Conservation (phyloP, 1,284 basidiomycete genomes). For the Vanrija humicola region DNA sequence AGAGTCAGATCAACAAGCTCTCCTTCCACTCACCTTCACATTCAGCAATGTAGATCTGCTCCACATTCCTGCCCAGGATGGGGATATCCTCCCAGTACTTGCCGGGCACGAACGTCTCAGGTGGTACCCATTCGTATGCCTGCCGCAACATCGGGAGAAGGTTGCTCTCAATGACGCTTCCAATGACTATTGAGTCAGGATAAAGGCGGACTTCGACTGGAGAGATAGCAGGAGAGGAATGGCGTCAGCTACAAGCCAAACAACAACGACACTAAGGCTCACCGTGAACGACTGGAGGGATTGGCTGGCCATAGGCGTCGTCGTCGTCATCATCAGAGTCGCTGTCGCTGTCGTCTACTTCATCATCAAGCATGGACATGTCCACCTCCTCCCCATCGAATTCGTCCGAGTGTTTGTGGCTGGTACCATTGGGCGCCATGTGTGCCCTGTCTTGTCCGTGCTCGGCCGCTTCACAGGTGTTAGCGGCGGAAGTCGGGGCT, state of each 20-base stretch:
- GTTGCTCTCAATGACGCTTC: neutral
- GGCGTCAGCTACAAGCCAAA: no score
- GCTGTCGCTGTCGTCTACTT: neutral
- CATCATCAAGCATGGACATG: neutral
- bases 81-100: slow-evolving; percentile 51
- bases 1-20: no score
- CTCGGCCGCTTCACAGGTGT: no score
- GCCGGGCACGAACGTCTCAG: slow-evolving; percentile 1
- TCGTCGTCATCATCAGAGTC: slow-evolving; percentile 7
- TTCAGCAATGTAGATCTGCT: slow-evolving; percentile 72
- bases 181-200: neutral
- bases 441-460: no score
- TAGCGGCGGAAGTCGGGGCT: no score
- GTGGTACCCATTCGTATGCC: neutral
- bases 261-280: neutral
- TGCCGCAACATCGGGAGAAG: slow-evolving; percentile 3
- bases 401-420: no score
- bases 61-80: slow-evolving; percentile 69
- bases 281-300: slow-evolving; percentile 22
- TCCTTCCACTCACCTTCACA: slow-evolving; percentile 43
- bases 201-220: slow-evolving; percentile 72
- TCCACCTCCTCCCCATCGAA: no score
- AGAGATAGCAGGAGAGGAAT: neutral
- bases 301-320: neutral
- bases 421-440: neutral